These are phyloP conservation scores for Myxozyma vanderwaltii DNA, from an alignment of 805 yeast species.

Conservation along the genomic window DNA sequence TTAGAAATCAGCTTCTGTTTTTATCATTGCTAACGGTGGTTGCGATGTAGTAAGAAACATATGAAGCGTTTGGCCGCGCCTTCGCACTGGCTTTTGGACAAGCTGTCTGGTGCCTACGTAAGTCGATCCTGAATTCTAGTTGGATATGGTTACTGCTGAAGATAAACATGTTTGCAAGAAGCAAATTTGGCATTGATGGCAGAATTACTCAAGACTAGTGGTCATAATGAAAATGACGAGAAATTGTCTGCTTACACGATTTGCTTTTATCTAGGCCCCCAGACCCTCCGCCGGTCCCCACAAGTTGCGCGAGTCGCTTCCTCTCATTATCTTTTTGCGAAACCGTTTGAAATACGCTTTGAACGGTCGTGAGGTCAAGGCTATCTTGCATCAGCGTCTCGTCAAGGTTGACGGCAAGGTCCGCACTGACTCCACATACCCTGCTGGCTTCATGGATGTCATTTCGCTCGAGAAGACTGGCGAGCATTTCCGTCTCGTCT, in stretches of 20 bases:
- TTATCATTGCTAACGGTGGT: background rate
- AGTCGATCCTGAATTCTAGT: constrained; percentile 3
- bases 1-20: no score
- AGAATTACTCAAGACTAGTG: no score
- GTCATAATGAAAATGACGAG: background rate
- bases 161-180: no score
- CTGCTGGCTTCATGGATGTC: constrained; percentile 99
- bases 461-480: constrained; percentile 96
- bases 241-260: background rate
- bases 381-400: constrained; percentile 96
- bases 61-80: constrained; percentile 99
- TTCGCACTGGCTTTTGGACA: constrained; percentile 99
- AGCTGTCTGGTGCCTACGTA: constrained; percentile 91
- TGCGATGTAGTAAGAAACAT: constrained; percentile 71
- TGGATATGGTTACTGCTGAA: no score
- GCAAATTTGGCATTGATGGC: no score
- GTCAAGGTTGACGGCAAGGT: constrained; percentile 99
- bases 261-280: constrained; percentile 61
- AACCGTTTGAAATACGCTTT: constrained; percentile 98
- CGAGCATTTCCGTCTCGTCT: constrained; percentile 98
- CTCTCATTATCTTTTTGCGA: constrained; percentile 94
- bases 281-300: constrained; percentile 99
- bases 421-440: constrained; percentile 98
- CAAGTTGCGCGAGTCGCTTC: constrained; percentile 97
- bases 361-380: constrained; percentile 98